Percentiles rank a stretch among this genome's conserved stretches.
Evolutionary conservation across 306 rosid species (phyloP).

Genomic region (Cicer bijugum): DNA sequence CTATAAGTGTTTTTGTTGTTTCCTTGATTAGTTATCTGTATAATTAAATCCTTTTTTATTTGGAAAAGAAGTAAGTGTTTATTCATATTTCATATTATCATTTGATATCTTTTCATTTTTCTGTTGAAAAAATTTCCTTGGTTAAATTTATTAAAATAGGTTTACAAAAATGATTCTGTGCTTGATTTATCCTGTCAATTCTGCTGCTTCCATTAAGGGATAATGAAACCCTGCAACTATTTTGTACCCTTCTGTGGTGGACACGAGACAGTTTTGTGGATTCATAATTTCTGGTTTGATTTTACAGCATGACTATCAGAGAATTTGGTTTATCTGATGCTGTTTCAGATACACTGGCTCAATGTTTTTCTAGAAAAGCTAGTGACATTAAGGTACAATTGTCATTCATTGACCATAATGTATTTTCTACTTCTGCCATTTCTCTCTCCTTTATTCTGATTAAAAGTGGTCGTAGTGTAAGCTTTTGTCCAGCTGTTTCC

Average conservation of each 20-base stretch:
- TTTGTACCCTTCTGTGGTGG: slow-evolving; percentile 12
- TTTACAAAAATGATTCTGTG: slow-evolving; percentile 15
- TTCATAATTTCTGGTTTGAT: slow-evolving; percentile 43
- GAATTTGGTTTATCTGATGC: slow-evolving; percentile 77
- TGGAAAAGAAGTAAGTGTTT: slow-evolving; percentile 22
- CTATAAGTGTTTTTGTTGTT: slow-evolving; percentile 30
- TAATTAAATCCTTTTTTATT: slow-evolving; percentile 13
- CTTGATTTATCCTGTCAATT: slow-evolving; percentile 27
- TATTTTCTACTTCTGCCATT: slow-evolving; percentile 39
- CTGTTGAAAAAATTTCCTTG: not conserved
- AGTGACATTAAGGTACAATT: slow-evolving; percentile 75
- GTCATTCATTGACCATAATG: slow-evolving; percentile 8
- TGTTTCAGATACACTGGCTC: slow-evolving; percentile 77
- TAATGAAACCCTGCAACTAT: slow-evolving; percentile 3
- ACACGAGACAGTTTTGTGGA: slow-evolving; percentile 41
- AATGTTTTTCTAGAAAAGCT: slow-evolving; percentile 78
- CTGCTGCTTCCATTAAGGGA: slow-evolving; percentile 1
- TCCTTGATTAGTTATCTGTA: slow-evolving; percentile 29
- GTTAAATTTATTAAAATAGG: not conserved
- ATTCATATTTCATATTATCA: slow-evolving; percentile 3
- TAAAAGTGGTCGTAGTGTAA: slow-evolving; percentile 73
- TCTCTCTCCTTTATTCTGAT: slow-evolving; percentile 50
- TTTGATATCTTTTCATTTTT: not conserved
- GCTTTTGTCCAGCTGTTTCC: slow-evolving; percentile 90
- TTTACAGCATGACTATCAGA: slow-evolving; percentile 75